Conservation (phyloP, 2,329 filamentous ascomycete species). For the Ascosphaera pollenicola region DNA sequence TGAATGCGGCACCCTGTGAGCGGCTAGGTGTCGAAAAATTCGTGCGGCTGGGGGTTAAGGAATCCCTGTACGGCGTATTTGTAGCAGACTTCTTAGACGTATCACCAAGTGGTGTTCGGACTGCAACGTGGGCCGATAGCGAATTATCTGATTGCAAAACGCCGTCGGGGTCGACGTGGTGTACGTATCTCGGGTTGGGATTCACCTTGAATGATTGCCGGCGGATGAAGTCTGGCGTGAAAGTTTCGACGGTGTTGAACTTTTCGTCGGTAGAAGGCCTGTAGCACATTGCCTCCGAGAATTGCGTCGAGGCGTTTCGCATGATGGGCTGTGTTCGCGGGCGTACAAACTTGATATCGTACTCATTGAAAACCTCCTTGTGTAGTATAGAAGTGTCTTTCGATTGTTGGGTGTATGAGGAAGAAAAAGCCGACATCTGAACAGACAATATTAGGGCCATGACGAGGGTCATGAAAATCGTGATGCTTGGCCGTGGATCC, state of each 20-base stretch:
- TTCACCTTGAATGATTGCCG: conserved; percentile 60
- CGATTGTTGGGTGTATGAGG: conserved; percentile 57
- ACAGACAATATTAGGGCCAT: conserved; percentile 52
- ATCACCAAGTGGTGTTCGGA: neutral
- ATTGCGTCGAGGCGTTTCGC: conserved; percentile 59
- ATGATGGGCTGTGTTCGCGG: conserved; percentile 68
- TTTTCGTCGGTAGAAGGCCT: conserved; percentile 20
- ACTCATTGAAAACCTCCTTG: conserved; percentile 82
- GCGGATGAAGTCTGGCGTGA: conserved; percentile 39
- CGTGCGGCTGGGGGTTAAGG: conserved; percentile 11
- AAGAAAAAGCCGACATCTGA: conserved; percentile 53
- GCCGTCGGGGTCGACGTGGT: conserved; percentile 48
- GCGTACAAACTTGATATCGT: conserved; percentile 88
- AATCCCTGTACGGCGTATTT: neutral
- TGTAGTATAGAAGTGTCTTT: conserved; percentile 73
- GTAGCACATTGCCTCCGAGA: conserved; percentile 24
- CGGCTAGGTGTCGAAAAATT: conserved; percentile 14
- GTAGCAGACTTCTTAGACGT: neutral
- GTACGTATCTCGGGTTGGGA: conserved; percentile 60
- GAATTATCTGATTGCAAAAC: conserved; percentile 8
- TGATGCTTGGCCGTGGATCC: conserved; percentile 65
- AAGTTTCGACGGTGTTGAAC: conserved; percentile 35
- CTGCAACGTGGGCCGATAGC: neutral
- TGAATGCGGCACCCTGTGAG: conserved; percentile 23
- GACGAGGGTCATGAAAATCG: conserved; percentile 61